A percentile compares a stretch with the other conserved stretches of the same genome.
Conservation (phyloP, 495 filamentous ascomycete genomes). For the Hypomontagnella monticulosa region DNA sequence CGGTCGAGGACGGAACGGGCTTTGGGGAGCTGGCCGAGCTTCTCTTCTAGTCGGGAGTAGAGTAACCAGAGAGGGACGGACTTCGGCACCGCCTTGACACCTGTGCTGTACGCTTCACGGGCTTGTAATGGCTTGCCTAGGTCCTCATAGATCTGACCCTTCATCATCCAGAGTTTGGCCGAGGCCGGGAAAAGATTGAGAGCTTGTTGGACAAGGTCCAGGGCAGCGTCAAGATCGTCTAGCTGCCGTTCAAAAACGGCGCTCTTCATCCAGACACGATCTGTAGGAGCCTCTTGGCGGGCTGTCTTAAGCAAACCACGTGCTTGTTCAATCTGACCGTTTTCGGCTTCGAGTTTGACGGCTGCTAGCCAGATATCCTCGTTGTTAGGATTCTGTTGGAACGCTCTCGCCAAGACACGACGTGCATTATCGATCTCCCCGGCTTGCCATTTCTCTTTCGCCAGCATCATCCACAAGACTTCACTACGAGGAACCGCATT, state of each 20-base stretch:
- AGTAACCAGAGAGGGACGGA: constrained; percentile 90
- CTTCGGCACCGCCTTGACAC: constrained; percentile 84
- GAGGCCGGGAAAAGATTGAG: constrained; percentile 86
- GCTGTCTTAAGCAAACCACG: constrained; percentile 81
- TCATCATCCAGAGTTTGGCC: constrained; percentile 97
- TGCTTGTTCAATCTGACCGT: constrained; percentile 79
- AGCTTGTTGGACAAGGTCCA: constrained; percentile 87
- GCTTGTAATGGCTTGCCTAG: constrained; percentile 81
- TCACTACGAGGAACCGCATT: constrained; percentile 91
- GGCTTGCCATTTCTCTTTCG: constrained; percentile 90
- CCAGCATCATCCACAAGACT: constrained; percentile 94
- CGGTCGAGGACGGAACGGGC: constrained; percentile 92
- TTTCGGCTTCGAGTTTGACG: constrained; percentile 93
- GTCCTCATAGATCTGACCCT: constrained; percentile 94
- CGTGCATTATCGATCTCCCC: constrained; percentile 87
- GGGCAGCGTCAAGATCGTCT: constrained; percentile 77
- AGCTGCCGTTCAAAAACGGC: constrained; percentile 90
- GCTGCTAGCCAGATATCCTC: constrained; percentile 97
- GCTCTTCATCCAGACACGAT: constrained; percentile 95
- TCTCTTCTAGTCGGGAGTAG: constrained; percentile 87
- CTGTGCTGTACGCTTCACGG: constrained; percentile 88
- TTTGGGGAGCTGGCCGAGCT: constrained; percentile 82
- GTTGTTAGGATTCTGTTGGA: constrained; percentile 92
- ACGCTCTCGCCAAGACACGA: constrained; percentile 82
- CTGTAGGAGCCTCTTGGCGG: constrained; percentile 85